These are phyloP conservation scores for Porphyridium purpureum DNA, from an alignment of 23 red algal species.

Conservation along the genomic window DNA sequence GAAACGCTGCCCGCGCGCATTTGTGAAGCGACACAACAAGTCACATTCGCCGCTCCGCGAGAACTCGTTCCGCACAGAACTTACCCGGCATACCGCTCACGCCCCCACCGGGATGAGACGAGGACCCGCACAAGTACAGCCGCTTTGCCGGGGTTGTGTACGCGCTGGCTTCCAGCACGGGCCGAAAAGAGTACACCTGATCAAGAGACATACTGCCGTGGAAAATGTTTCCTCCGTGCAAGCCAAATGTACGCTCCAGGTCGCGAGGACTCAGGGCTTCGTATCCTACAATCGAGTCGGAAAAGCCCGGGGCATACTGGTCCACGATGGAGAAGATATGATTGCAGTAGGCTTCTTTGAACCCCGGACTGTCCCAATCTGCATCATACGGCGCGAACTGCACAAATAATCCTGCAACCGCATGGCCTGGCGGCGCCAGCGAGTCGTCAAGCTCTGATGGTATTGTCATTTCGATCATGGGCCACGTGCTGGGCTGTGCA, in stretches of 20 bases:
- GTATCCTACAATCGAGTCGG: constrained; percentile 4
- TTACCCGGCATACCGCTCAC: no score
- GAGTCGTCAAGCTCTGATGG: constrained; percentile 3
- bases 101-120: constrained; percentile 11
- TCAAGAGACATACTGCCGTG: constrained; percentile 5
- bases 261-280: constrained; percentile 15
- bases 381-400: constrained; percentile 10
- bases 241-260: constrained; percentile 10
- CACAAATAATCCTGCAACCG: constrained; percentile 11
- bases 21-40: no score
- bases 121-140: constrained; percentile 7
- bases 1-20: no score
- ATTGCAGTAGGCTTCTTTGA: constrained; percentile 6
- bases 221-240: constrained; percentile 7
- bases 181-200: constrained; percentile 8
- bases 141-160: constrained; percentile 3
- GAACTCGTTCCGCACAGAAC: no score
- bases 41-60: no score
- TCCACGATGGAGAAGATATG: constrained; percentile 9
- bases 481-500: constrained; percentile 2
- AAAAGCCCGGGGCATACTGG: constrained; percentile 9
- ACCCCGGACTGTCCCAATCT: not conserved
- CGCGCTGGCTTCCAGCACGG: not conserved
- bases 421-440: constrained; percentile 9
- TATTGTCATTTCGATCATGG: constrained; percentile 11